Base-by-base conservation (phyloP, 139 green algal genomes). In the Chlamydomonas sp. region DNA sequence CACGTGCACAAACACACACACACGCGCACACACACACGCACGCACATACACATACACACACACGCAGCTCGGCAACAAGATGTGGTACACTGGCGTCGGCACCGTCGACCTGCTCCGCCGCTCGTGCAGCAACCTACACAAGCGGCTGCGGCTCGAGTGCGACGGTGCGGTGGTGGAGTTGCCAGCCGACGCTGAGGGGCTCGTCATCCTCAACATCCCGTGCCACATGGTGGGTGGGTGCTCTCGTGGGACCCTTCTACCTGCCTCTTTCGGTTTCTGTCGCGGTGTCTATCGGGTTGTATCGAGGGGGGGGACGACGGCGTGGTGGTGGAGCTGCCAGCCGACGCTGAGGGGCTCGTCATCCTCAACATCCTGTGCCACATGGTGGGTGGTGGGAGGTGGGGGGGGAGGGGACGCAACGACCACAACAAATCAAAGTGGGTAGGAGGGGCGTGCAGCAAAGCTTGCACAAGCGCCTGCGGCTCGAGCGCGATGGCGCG, bases 181-280 rank as follows among this genome's bases (percentile, higher is more conserved):
- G 60, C 84, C 87, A 0, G 26, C 76, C 3, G 81, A 84, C 69
- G 83, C 80, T 20, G 79, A 92, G 71, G 88, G 88, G 5, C 57
- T 94, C 2, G 63, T 94, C 35, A 54, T 94, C 28, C 69, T 86
- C 29, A 92, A 91, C 77, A 94, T 94, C 69, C 35, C 73, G 67
- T 82, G 60, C 22, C 90, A 91, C 77, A 90, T 90, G 81, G 85
- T 84, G 36, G 75, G 84, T 8, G 82, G 86, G 26, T 70, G 47
- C 58, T n/a, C n/a, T n/a, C n/a, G n/a, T n/a, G n/a, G n/a, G n/a
- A n/a, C n/a, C n/a, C n/a, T n/a, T n/a, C n/a, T n/a, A n/a, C n/a
- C n/a, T n/a, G n/a, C n/a, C n/a, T n/a, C n/a, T n/a, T n/a, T n/a
- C n/a, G n/a, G n/a, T n/a, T n/a, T n/a, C n/a, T n/a, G n/a, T n/a